Evolutionary conservation across 495 filamentous ascomycete species (phyloP).

Genomic region (Xylaria flabelliformis): DNA sequence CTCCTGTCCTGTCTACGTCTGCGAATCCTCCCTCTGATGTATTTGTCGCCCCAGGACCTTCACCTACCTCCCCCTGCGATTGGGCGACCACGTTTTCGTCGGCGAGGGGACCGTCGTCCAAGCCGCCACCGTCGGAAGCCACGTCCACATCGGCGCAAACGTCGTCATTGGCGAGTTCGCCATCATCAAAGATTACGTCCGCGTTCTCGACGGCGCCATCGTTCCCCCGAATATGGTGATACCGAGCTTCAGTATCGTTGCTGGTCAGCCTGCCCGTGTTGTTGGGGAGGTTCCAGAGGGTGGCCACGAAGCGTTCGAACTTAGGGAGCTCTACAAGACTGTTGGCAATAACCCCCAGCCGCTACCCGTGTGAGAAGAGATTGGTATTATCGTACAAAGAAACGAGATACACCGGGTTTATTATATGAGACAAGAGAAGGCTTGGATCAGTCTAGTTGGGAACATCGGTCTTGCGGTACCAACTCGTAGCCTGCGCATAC

Average conservation of each 20-base stretch:
- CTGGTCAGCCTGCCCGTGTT: constrained; percentile 78
- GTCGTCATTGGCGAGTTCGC: constrained; percentile 81
- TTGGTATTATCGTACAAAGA: background rate
- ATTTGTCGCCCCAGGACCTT: constrained; percentile 49
- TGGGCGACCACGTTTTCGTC: constrained; percentile 92
- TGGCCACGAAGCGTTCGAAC: constrained; percentile 64
- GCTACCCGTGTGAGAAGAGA: constrained; percentile 41
- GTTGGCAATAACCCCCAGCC: constrained; percentile 58
- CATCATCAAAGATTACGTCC: constrained; percentile 89
- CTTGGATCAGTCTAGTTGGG: background rate
- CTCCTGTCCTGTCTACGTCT: too few species aligned
- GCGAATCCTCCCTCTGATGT: background rate
- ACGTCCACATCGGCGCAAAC: constrained; percentile 80
- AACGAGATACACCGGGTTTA: background rate
- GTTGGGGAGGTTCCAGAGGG: constrained; percentile 88
- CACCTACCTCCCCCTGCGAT: constrained; percentile 83
- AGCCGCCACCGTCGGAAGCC: constrained; percentile 77
- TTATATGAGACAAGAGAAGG: background rate
- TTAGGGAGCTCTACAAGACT: constrained; percentile 60
- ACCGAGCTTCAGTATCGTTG: constrained; percentile 85
- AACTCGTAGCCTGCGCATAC: background rate
- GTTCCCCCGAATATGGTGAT: constrained; percentile 90
- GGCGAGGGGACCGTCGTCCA: constrained; percentile 75
- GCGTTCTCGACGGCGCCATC: constrained; percentile 80
- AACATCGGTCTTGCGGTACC: background rate